These are phyloP conservation scores for Panus rudis DNA, from an alignment of 768 basidiomycete species.

Conservation along the genomic window DNA sequence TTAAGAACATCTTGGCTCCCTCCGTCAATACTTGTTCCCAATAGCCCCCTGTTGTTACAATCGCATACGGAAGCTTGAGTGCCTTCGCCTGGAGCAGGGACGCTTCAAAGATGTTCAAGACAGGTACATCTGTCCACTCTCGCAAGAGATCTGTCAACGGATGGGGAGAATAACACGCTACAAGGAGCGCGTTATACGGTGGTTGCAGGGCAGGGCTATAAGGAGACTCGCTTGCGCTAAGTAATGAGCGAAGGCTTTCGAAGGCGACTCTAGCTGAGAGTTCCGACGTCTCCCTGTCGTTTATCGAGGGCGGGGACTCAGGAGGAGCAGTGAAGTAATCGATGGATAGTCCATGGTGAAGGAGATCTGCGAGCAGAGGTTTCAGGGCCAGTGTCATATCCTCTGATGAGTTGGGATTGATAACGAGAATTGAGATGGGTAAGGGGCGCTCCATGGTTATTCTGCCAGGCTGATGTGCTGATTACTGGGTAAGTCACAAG, in stretches of 20 bases:
- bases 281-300: conserved; percentile 14
- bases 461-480: too few species aligned
- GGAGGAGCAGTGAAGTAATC: conserved; percentile 16
- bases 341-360: conserved; percentile 5
- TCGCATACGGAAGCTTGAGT: conserved; percentile 23
- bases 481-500: too few species aligned
- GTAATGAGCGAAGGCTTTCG: too few species aligned
- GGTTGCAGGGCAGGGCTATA: not conserved
- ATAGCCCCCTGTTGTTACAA: conserved; percentile 30
- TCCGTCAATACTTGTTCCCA: conserved; percentile 25
- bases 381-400: conserved; percentile 24
- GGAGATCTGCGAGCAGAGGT: conserved; percentile 13
- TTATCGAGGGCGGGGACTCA: conserved; percentile 14
- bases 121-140: conserved; percentile 12
- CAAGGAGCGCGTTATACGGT: conserved; percentile 16
- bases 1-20: conserved; percentile 18
- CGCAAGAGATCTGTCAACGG: conserved; percentile 23
- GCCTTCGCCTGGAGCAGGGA: conserved; percentile 22
- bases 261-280: conserved; percentile 11
- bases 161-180: conserved; percentile 28
- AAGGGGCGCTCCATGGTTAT: too few species aligned
- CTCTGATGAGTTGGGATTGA: conserved; percentile 29
- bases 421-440: conserved; percentile 27
- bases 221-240: too few species aligned
- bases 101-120: conserved; percentile 32